Evolutionary conservation across 2,329 filamentous ascomycete genomes (phyloP).

Genomic region (Trichoderma simmonsii): DNA sequence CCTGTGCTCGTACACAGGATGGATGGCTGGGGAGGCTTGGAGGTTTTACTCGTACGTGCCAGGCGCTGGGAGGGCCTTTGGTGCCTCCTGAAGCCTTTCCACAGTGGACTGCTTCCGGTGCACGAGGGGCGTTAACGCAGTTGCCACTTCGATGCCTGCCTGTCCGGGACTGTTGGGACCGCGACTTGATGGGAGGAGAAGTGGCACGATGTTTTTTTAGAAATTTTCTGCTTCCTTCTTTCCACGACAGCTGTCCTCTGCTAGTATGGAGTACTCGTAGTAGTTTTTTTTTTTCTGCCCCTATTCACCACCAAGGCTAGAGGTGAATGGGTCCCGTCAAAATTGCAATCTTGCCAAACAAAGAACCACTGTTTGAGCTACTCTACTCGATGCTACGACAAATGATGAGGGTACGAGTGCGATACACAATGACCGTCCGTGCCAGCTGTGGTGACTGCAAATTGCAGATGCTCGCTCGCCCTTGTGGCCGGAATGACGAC

Average conservation of each 20-base stretch:
- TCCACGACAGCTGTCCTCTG: neutral
- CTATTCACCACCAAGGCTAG: constrained; percentile 12
- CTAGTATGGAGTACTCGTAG: neutral
- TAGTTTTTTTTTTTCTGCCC: constrained; percentile 1
- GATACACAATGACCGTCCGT: neutral
- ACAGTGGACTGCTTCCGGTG: constrained; percentile 5
- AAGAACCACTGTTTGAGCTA: neutral
- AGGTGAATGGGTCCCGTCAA: neutral
- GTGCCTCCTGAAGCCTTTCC: constrained; percentile 5
- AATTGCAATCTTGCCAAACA: neutral
- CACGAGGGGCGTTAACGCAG: constrained; percentile 18
- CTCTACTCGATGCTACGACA: neutral
- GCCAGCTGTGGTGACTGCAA: constrained; percentile 2
- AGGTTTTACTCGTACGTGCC: neutral
- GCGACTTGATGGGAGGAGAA: neutral
- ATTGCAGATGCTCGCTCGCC: constrained; percentile 8
- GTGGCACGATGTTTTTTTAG: constrained; percentile 14
- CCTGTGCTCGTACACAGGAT: neutral
- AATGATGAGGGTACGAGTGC: neutral
- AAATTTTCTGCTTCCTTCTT: neutral
- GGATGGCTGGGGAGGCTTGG: constrained; percentile 13
- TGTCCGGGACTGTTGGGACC: constrained; percentile 1
- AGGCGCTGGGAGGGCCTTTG: neutral
- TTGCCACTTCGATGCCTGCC: constrained; percentile 14
- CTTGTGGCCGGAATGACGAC: constrained; percentile 14